These are phyloP conservation scores for Phytophthora pluvialis DNA, from an alignment of 352 stramenopile genomes.

Conservation along the genomic window DNA sequence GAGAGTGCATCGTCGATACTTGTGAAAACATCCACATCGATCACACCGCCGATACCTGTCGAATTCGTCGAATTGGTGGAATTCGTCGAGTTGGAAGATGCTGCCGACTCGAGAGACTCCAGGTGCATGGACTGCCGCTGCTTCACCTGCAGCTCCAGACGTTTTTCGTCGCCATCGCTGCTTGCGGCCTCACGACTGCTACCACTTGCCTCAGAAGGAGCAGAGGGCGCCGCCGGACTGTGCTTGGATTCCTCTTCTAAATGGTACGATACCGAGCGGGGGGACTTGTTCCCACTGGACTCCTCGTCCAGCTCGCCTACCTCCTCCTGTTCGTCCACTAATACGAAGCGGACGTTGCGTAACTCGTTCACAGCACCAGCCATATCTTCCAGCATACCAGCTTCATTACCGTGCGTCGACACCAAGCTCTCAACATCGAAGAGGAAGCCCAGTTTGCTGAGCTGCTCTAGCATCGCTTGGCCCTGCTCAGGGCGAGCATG, in stretches of 20 bases:
- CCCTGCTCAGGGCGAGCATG: conserved; percentile 51
- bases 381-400: conserved; percentile 90
- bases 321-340: conserved; percentile 80
- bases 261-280: conserved; percentile 64
- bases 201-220: conserved; percentile 25
- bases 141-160: conserved; percentile 28
- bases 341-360: conserved; percentile 75
- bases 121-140: conserved; percentile 39
- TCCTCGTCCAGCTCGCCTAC: conserved; percentile 44
- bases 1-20: conserved; percentile 76
- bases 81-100: conserved; percentile 42
- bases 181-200: conserved; percentile 19
- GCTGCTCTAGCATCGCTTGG: conserved; percentile 69
- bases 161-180: conserved; percentile 29
- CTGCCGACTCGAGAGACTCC: conserved; percentile 35
- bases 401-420: conserved; percentile 88
- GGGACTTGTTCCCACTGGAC: conserved; percentile 40
- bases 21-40: conserved; percentile 85
- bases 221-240: conserved; percentile 21
- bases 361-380: conserved; percentile 84
- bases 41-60: conserved; percentile 68
- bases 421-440: conserved; percentile 88
- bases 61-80: conserved; percentile 25
- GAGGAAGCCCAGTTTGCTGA: conserved; percentile 83
- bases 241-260: conserved; percentile 79